Evolutionary conservation across 2,329 filamentous ascomycete genomes (phyloP).

Genomic region (Penicillium decumbens): DNA sequence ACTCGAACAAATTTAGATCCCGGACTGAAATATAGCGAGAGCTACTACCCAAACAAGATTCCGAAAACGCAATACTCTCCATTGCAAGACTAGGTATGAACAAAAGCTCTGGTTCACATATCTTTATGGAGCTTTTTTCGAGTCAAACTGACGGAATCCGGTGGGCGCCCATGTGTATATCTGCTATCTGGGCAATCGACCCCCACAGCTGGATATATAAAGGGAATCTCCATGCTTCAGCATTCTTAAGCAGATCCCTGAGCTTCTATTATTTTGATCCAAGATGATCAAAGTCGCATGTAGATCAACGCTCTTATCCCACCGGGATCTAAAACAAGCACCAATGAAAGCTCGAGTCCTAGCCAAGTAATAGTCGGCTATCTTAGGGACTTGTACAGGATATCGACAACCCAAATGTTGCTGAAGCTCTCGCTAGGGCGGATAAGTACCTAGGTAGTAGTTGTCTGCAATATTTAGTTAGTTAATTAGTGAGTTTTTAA

Average conservation of each 20-base stretch:
- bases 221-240: slow-evolving; percentile 9
- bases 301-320: neutral
- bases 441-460: neutral
- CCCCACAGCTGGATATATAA: slow-evolving; percentile 6
- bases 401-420: neutral
- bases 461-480: neutral
- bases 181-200: neutral
- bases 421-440: neutral
- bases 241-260: neutral
- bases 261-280: neutral
- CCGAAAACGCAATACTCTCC: neutral
- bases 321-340: neutral
- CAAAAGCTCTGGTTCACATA: no score
- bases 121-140: neutral
- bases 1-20: no score
- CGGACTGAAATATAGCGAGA: no score
- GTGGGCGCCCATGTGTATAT: neutral
- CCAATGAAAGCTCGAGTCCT: neutral
- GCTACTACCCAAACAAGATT: no score
- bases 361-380: neutral
- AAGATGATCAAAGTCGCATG: neutral
- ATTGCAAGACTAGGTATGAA: neutral
- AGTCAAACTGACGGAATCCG: neutral
- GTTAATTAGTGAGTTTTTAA: neutral
- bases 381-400: neutral